These are phyloP conservation scores for Leptographium wingfieldii DNA, from an alignment of 2,329 filamentous ascomycete species.

Conservation along the genomic window DNA sequence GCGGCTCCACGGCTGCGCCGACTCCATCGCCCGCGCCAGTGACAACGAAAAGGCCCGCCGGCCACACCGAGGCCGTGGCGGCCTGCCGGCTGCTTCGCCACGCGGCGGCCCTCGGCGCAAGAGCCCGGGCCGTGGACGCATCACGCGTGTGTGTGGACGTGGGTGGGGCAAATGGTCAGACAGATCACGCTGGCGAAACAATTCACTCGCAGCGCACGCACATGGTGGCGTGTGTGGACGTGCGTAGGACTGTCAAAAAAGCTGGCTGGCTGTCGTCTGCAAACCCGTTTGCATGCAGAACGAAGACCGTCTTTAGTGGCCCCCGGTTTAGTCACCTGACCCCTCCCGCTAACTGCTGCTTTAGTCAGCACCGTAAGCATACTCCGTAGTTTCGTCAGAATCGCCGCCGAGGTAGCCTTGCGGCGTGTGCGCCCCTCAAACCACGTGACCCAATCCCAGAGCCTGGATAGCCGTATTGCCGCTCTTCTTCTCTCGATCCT, in stretches of 20 bases:
- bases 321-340: too few species aligned
- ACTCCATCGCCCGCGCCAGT: neutral
- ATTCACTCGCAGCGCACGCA: too few species aligned
- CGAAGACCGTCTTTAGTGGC: too few species aligned
- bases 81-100: neutral
- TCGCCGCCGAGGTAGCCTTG: too few species aligned
- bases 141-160: neutral
- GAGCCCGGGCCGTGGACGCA: neutral
- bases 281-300: too few species aligned
- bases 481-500: neutral
- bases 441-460: too few species aligned
- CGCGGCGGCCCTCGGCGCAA: conserved; percentile 2
- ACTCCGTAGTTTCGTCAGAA: too few species aligned
- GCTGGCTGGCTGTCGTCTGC: too few species aligned
- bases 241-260: too few species aligned
- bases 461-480: neutral
- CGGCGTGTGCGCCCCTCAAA: too few species aligned
- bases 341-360: too few species aligned
- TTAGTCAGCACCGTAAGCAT: too few species aligned
- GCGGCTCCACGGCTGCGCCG: conserved; percentile 1
- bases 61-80: neutral
- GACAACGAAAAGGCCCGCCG: conserved; percentile 5
- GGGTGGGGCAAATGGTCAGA: neutral
- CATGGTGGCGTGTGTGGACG: neutral
- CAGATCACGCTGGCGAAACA: neutral